Conservation (phyloP, 2,329 filamentous ascomycete genomes). For the Ceratocystis smalleyi region DNA sequence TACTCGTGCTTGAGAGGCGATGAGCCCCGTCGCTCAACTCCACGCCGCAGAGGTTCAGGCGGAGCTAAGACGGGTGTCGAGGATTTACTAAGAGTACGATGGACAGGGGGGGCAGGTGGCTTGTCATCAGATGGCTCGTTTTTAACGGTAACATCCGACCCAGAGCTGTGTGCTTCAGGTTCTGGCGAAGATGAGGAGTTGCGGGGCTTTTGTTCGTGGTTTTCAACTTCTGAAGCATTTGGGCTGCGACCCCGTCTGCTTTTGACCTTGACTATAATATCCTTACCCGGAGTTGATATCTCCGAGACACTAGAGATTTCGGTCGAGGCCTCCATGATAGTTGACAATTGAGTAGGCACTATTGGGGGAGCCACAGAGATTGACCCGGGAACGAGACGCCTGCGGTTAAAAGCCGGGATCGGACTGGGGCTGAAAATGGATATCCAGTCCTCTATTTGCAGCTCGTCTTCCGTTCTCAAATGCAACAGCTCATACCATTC, state of each 20-base stretch:
- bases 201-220: not conserved
- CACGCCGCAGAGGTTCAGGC: slow-evolving; percentile 19
- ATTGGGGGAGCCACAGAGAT: slow-evolving; percentile 2
- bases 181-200: not conserved
- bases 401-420: slow-evolving; percentile 30
- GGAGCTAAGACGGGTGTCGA: slow-evolving; percentile 6
- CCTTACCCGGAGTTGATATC: slow-evolving; percentile 5
- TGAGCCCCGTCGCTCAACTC: slow-evolving; percentile 56
- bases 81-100: slow-evolving; percentile 15
- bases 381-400: slow-evolving; percentile 22
- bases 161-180: slow-evolving; percentile 20
- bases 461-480: slow-evolving; percentile 60
- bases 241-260: slow-evolving; percentile 13
- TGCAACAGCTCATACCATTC: slow-evolving; percentile 77
- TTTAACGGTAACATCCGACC: slow-evolving; percentile 12
- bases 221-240: not conserved
- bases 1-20: slow-evolving; percentile 97
- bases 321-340: slow-evolving; percentile 13
- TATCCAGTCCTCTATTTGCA: slow-evolving; percentile 73
- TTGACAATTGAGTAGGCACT: slow-evolving; percentile 9
- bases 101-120: slow-evolving; percentile 14
- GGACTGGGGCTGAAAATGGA: slow-evolving; percentile 50
- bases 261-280: slow-evolving; percentile 13
- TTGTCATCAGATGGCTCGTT: slow-evolving; percentile 11
- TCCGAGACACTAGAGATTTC: slow-evolving; percentile 9